phyloP scores from a whole-genome alignment of 768 basidiomycete genomes.

The Coprinopsis cinerea region DNA sequence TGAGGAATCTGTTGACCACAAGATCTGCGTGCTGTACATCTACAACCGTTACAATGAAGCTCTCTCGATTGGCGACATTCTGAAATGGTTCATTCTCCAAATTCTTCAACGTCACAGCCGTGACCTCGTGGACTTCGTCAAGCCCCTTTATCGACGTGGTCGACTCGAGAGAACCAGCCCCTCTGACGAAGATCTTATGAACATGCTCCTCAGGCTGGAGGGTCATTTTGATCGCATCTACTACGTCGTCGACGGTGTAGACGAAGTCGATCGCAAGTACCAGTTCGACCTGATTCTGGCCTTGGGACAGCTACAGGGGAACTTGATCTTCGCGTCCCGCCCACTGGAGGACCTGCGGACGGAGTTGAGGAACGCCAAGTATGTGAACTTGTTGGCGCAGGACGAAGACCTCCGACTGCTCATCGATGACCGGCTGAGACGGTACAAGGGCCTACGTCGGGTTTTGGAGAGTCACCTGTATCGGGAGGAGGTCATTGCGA shows the following conservation, averaged over 20 bases:
- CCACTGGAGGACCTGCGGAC: not conserved
- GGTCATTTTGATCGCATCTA: not conserved
- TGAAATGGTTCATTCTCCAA: no score
- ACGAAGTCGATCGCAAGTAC: not conserved
- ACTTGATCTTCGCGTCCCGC: not conserved
- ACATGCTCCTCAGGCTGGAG: no score
- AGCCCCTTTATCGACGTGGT: no score
- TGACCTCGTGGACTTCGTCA: no score
- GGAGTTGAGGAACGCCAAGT: not conserved
- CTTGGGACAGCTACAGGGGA: not conserved
- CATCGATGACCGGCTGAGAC: not conserved
- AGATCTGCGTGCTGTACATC: no score
- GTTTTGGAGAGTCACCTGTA: not conserved
- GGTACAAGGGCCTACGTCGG: no score
- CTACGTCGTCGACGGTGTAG: not conserved
- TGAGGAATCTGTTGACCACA: no score
- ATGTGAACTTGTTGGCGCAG: not conserved
- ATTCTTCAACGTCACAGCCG: no score
- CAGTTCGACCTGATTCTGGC: not conserved
- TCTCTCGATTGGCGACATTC: no score
- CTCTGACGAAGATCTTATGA: no score
- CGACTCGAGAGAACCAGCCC: no score
- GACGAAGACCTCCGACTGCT: not conserved
- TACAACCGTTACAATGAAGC: no score
- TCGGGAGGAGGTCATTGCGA: not conserved